Base-by-base conservation (phyloP, 176 grass and related monocot genomes). In the Lolium rigidum region DNA sequence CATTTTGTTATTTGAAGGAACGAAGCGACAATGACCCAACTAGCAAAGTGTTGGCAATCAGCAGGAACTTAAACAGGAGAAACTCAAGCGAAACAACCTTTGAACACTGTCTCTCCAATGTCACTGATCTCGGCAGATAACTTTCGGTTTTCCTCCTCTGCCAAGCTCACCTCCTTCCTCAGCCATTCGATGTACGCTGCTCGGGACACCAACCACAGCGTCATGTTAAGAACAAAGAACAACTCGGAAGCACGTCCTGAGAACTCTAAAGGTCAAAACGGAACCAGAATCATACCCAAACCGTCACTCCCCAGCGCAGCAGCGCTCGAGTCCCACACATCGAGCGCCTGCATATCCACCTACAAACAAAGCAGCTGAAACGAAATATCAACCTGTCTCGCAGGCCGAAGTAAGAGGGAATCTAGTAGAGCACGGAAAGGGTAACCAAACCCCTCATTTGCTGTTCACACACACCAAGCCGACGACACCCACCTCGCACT, bases 141-240 rank as follows among this genome's bases (percentile, higher is more conserved):
- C 50, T 86, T 91, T 35, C 9, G 58, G 72, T 90, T 90, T 87
- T 84, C 87, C 25, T 88, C 88, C 44, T 91, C 84, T 41, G 22
- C 48, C 51, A 72, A 90, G 48, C 24, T 46, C 48, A 96, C 26
- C 46, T 89, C 89, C 79, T 86, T 94, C 73, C 56, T 92, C 84
- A 94, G 80, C 74, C 59, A 65, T 62, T 91, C 88, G 2, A 98
- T 47, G 78, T 88, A 86, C 48, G 71, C 39, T 60, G 83, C 94
- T 98, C 58, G 24, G 66, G 38, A 62, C 28, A 68, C 68, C 9
- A 83, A 75, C 25, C 15, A 0, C 16, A 35, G 0, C 4, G 1
- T 17, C 17, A 61, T 26, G 64, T 5, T 7, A 0, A 41, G 71
- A 64, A 18, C 7, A 86, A 44, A 12, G 48, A 50, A 26, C 2